Evolutionary conservation across 2,329 filamentous ascomycete species (phyloP), one percentile per base, ranked within the genome.

Genomic region (Colletotrichum sp.): DNA sequence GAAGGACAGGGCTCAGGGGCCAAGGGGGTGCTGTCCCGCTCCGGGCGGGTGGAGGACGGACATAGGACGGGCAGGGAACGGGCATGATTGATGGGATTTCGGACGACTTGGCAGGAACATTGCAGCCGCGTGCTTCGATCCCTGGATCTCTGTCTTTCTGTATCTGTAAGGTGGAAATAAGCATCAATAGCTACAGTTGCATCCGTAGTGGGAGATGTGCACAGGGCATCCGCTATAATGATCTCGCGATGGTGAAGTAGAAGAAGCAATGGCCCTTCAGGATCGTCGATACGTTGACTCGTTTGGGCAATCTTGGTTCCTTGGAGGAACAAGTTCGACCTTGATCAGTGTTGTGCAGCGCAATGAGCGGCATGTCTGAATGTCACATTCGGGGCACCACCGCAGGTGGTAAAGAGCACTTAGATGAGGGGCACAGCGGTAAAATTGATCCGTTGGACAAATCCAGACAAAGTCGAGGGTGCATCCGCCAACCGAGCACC

Each of bases 61-160:
- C 72, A 72, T 32, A 63, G 55, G 68, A 63, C 39, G 32, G 55
- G 63, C 39, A 75, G 39, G 69, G 39, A 72, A 63, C 39, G 32
- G 55, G 63, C 39, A 59, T 76, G 69, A 76, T 72, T 72, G 69
- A 76, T 63, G 69, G 73, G 73, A 72, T 72, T 72, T 36, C n/a
- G 57, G 63, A 63, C 39, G 26, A 55, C 57, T 72, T 68, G 55
- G 73, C 57, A 72, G 63, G 63, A 72, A 68, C 64, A 55, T 57
- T 68, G 69, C 39, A 72, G 36, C 73, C 44, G 57, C 55, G 8
- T 28, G 26, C 39, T 52, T 34, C 21, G 49, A 15, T 49, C 34
- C 49, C 60, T 16, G 34, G 34, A 8, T 26, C 28, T 57, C 12
- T 57, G 52, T 69, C 15, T 70, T n/a, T 52, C 44, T 52, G 44